Base-by-base conservation (phyloP, 345 rosid genomes). In the Corchorus olitorius region DNA sequence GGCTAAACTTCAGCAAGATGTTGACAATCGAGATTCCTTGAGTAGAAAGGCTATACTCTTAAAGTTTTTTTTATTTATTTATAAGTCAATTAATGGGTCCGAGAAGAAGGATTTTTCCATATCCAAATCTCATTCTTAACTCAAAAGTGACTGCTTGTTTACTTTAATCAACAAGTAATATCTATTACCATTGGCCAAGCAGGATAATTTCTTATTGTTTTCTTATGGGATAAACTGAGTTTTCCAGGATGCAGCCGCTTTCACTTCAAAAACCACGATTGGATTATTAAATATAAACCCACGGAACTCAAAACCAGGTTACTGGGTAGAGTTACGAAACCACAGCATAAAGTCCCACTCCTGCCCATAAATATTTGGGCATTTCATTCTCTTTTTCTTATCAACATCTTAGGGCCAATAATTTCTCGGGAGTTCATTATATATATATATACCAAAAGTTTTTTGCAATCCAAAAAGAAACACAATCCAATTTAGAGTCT, bases 331-430 rank as follows among this genome's bases (percentile, higher is more conserved):
- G 27, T 27, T 27, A 35, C 6, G 49, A 49, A 69, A 69, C 59
- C 73, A 69, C 73, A 17, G 73, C 72, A 68, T 3, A 4, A 4
- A 1, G 6, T 3, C 43, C 43, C 6, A 68, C 58, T 27, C 50
- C 61, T 27, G 8, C 19, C 71, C 33, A 3, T 52, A 39, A 52
- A 11, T 39, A 41, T 19, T 19, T 37, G 4, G 17, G 20, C 48
- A 27, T 52, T 75, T 63, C 68, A 48, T 74, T 69, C 33, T 14
- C 63, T 3, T 27, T n/a, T 56, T 20, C 52, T 64, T 75, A 75
- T 75, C 73, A 19, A 53, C 65, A 65, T 17, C n/a, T 16, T 15
- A 65, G 65, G 78, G 78, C 64, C 65, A 41, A 43, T 52, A 65
- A 55, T 39, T 52, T 41, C 7, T 50, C 34, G 54, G 61, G 75